A percentile compares a stretch with the other conserved stretches of the same genome.
phyloP scores from a whole-genome alignment of 2,329 filamentous ascomycete species.

The Hypoxylon sp. region DNA sequence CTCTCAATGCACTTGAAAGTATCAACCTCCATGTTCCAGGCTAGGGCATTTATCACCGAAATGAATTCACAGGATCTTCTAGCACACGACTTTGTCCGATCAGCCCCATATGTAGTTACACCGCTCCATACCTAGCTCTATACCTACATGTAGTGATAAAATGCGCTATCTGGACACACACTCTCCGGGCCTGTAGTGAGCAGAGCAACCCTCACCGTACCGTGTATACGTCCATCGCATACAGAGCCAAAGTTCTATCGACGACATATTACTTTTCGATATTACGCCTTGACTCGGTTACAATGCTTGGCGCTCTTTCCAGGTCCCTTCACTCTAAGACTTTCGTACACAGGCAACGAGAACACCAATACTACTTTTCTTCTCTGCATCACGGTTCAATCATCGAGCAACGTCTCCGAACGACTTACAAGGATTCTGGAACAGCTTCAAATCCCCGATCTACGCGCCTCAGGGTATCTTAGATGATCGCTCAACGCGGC shows the following conservation, averaged over 20 bases:
- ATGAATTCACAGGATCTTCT: constrained; percentile 3
- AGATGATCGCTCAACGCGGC: constrained; percentile 33
- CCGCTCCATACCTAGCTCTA: background rate
- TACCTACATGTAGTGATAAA: too few species aligned
- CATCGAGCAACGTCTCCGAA: constrained; percentile 4
- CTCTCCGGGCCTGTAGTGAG: background rate
- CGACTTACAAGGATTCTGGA: constrained; percentile 6
- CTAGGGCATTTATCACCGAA: background rate
- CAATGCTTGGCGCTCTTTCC: background rate
- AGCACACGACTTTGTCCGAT: background rate
- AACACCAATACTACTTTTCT: constrained; percentile 2
- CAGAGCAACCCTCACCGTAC: background rate
- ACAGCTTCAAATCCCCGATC: constrained; percentile 34
- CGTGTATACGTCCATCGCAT: background rate
- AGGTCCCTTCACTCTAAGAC: background rate
- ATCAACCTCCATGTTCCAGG: background rate
- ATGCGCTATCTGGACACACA: background rate
- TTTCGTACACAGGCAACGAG: background rate
- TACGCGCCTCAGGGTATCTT: constrained; percentile 21
- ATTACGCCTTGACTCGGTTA: constrained; percentile 1
- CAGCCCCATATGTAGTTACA: background rate
- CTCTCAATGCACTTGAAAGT: background rate
- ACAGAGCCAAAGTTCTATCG: too few species aligned
- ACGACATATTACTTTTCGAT: background rate
- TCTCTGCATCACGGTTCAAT: constrained; percentile 11